Evolutionary conservation across 768 basidiomycete genomes (phyloP).

Genomic region (Podaxis rugospora): DNA sequence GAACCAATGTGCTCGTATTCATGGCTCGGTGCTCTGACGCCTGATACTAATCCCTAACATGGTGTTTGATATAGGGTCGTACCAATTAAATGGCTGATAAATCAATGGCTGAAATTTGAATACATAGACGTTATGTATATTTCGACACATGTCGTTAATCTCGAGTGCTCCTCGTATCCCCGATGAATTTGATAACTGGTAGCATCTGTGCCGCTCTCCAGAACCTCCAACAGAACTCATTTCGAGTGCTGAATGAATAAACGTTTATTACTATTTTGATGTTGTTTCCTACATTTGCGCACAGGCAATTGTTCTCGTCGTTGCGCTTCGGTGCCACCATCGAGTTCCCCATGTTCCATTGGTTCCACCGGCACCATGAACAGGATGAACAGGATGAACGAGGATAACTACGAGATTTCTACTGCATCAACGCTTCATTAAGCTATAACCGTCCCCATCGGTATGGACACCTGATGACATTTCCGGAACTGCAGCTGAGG

Average conservation of each 20-base stretch:
- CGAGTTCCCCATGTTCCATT: neutral
- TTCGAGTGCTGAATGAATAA: neutral
- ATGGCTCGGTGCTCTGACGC: neutral
- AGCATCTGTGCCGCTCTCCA: neutral
- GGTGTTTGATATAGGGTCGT: neutral
- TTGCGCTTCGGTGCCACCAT: neutral
- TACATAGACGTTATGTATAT: conserved; percentile 1
- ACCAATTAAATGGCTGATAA: too few relatives aligned
- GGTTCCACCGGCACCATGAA: neutral
- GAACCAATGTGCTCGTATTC: neutral
- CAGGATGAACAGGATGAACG: neutral
- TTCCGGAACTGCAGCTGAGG: neutral
- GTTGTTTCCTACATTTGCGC: neutral
- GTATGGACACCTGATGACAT: neutral
- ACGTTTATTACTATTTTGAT: neutral
- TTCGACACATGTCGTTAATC: neutral
- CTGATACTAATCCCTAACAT: neutral
- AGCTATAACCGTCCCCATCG: neutral
- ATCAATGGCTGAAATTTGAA: neutral
- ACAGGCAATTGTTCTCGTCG: neutral
- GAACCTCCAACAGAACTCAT: neutral
- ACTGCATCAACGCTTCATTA: neutral
- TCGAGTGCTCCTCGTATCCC: neutral
- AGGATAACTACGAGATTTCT: neutral
- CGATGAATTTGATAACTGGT: neutral